Base-by-base conservation (phyloP, 441 rosid genomes). In the Dalechampia spathulata region DNA sequence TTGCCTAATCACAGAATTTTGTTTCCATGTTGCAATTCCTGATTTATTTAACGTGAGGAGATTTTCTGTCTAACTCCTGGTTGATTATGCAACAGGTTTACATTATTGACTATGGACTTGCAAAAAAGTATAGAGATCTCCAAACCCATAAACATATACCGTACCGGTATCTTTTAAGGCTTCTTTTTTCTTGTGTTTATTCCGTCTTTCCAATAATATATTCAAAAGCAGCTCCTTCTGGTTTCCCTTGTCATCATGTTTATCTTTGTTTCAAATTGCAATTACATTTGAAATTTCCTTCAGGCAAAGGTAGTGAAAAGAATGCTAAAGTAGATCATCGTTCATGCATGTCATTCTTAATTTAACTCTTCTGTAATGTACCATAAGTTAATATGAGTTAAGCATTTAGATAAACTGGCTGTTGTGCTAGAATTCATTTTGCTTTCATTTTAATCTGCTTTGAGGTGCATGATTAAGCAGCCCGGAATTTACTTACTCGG, bases 111-210 rank as follows among this genome's bases (percentile, higher is more conserved):
- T 90, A 81, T 72, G 96, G 97, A 50, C 96, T 90, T 63, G 97
- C 90, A 17, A 90, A 90, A 78, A 90, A 85, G 78, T 90, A 80
- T 66, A 78, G 87, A 70, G 97, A 90, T 80, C 93, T 85, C 72
- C 97, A 87, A 71, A 87, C 97, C 28, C 94, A 83, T 66, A 85
- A 83, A 80, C 98, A 90, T 78, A 90, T 90, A 58, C 92, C 98
- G 5, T 90, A 90, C 71, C 82, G 94, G 97, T 87, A 70, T 68
- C 38, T 17, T 30, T 34, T 49, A 8, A 58, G 22, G 52, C 28
- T 47, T 50, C 55, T 36, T 52, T 54, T 16, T 57, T n/a, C 26
- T 38, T 32, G 16, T 11, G 5, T 49, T 39, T 38, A 44, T 4
- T 10, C 13, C 46, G 23, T 27, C 49, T 12, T 52, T 22, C 39